Evolutionary conservation across 805 yeast genomes (phyloP).

Genomic region (Jamesozyma piceae): DNA sequence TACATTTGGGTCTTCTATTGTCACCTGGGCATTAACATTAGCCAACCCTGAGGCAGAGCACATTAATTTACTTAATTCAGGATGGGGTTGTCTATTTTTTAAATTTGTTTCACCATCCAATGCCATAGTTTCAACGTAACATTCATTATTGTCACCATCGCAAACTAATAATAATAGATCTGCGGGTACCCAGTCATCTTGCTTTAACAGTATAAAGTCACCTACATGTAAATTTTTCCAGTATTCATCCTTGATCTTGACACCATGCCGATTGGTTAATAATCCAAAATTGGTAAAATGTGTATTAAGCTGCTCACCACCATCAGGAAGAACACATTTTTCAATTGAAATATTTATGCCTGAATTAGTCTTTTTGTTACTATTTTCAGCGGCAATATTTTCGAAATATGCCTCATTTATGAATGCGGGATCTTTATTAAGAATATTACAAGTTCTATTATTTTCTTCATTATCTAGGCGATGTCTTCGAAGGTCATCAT

Average conservation of each 20-base stretch:
- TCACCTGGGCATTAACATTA: conserved; percentile 42
- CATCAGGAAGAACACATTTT: background rate
- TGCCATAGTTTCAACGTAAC: conserved; percentile 91
- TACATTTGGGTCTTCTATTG: conserved; percentile 83
- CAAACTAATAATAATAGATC: conserved; percentile 70
- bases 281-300: conserved; percentile 19
- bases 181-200: conserved; percentile 92
- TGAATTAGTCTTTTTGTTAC: background rate
- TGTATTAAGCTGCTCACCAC: conserved; percentile 4
- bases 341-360: background rate
- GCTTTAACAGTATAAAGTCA: conserved; percentile 59
- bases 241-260: conserved; percentile 19
- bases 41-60: conserved; percentile 43
- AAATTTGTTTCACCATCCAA: conserved; percentile 94
- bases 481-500: conserved; percentile 85
- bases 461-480: conserved; percentile 80
- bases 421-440: conserved; percentile 14
- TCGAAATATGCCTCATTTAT: background rate
- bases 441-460: conserved; percentile 39
- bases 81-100: conserved; percentile 62
- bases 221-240: conserved; percentile 90
- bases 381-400: background rate
- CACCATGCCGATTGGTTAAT: conserved; percentile 15
- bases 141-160: conserved; percentile 49
- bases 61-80: conserved; percentile 46